A percentile compares a stretch with the other conserved stretches of the same genome.
Conservation (phyloP, 1,139 yeast genomes). For the Saccharomyces hybrid region DNA sequence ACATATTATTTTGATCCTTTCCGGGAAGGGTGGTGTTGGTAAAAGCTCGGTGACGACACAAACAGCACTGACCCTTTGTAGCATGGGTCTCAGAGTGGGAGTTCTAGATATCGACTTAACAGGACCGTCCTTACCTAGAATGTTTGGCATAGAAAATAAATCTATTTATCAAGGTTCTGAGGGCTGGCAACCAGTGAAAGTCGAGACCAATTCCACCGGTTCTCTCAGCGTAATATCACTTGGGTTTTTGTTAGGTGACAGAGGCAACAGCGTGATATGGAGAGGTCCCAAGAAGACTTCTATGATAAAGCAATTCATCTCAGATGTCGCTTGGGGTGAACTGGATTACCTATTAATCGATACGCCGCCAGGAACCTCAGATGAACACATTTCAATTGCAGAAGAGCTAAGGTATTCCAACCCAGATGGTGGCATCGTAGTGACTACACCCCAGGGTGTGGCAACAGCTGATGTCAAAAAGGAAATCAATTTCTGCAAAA, state of each 20-base stretch:
- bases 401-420: slow-evolving; percentile 72
- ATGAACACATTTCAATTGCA: slow-evolving; percentile 94
- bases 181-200: slow-evolving; percentile 86
- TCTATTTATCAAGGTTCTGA: slow-evolving; percentile 75
- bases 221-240: slow-evolving; percentile 65
- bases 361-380: slow-evolving; percentile 98
- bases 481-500: slow-evolving; percentile 84
- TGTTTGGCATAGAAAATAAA: slow-evolving; percentile 81
- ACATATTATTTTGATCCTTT: slow-evolving; percentile 72
- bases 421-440: slow-evolving; percentile 89
- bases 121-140: slow-evolving; percentile 93
- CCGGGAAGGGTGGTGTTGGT: slow-evolving; percentile 98
- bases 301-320: slow-evolving; percentile 87
- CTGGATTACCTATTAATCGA: slow-evolving; percentile 82
- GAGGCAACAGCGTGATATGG: slow-evolving; percentile 95
- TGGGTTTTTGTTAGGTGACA: slow-evolving; percentile 76
- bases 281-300: slow-evolving; percentile 98
- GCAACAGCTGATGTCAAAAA: slow-evolving; percentile 90
- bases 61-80: slow-evolving; percentile 68
- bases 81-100: slow-evolving; percentile 73
- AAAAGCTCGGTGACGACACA: slow-evolving; percentile 94
- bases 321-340: slow-evolving; percentile 86
- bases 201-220: slow-evolving; percentile 20
- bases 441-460: slow-evolving; percentile 93
- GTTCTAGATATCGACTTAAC: slow-evolving; percentile 91